These are phyloP conservation scores for Rhodosporidiobolus sp. DNA, from an alignment of 768 basidiomycete genomes.

Conservation along the genomic window DNA sequence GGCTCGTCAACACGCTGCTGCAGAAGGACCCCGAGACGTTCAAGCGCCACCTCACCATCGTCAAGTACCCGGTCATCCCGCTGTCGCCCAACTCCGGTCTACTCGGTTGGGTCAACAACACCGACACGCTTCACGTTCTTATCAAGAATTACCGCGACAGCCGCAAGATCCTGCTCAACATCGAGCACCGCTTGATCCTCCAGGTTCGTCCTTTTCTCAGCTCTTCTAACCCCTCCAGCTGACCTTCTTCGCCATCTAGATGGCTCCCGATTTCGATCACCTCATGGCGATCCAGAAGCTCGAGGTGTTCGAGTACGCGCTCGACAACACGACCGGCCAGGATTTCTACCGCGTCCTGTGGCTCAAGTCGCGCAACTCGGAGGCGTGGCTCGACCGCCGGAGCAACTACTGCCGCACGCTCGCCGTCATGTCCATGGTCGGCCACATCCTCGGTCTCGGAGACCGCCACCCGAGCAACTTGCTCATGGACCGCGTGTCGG, in stretches of 20 bases:
- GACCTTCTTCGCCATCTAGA: conserved; percentile 55
- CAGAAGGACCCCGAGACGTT: conserved; percentile 91
- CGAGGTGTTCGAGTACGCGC: conserved; percentile 96
- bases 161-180: conserved; percentile 91
- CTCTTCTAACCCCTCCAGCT: not conserved
- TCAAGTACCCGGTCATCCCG: conserved; percentile 86
- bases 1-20: conserved; percentile 90
- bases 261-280: conserved; percentile 98
- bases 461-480: conserved; percentile 96
- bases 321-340: conserved; percentile 97
- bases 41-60: conserved; percentile 92
- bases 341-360: conserved; percentile 94
- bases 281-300: conserved; percentile 93
- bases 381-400: conserved; percentile 95
- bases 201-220: conserved; percentile 62
- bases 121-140: conserved; percentile 90
- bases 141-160: conserved; percentile 87
- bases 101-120: conserved; percentile 91
- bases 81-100: conserved; percentile 93
- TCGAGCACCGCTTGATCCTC: conserved; percentile 97
- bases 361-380: conserved; percentile 91
- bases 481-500: conserved; percentile 82
- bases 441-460: conserved; percentile 94
- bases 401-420: conserved; percentile 93
- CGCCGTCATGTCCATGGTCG: conserved; percentile 97